Evolutionary conservation across 176 grass and related monocot genomes (phyloP).

Genomic region (Eremochloa ophiuroides): DNA sequence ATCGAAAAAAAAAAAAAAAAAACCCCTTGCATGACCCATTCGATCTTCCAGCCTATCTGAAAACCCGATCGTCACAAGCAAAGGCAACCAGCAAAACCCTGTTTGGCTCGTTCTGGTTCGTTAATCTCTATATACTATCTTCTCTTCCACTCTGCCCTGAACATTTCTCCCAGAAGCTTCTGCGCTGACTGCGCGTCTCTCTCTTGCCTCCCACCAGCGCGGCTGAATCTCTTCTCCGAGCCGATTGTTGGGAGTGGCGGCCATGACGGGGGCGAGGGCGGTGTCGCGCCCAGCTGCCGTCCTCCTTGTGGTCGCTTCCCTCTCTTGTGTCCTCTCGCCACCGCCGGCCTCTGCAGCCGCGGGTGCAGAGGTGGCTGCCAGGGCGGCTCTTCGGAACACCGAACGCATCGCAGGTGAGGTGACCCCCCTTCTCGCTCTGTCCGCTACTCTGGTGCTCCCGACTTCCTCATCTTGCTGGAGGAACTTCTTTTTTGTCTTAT

Average conservation of each 20-base stretch:
- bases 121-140: background rate
- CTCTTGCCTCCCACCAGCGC: background rate
- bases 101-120: background rate
- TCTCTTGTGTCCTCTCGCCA: conserved; percentile 7
- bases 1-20: no score
- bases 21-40: no score
- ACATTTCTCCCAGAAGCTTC: conserved; percentile 21
- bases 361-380: background rate
- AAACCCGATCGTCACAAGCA: conserved; percentile 4
- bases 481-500: background rate
- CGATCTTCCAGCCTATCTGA: no score
- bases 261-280: background rate
- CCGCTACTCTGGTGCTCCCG: background rate
- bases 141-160: background rate
- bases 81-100: background rate
- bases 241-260: background rate
- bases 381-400: conserved; percentile 1
- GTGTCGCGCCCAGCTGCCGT: background rate
- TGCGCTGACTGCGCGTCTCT: no score
- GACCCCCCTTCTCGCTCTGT: background rate
- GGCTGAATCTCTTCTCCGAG: background rate
- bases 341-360: background rate
- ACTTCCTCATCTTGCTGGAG: background rate
- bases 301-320: conserved; percentile 14
- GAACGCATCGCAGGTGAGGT: conserved; percentile 46